Percentiles rank a stretch among this genome's conserved stretches.
Evolutionary conservation across 2,329 filamentous ascomycete species (phyloP).

Genomic region (Sphaerostilbella broomeana): DNA sequence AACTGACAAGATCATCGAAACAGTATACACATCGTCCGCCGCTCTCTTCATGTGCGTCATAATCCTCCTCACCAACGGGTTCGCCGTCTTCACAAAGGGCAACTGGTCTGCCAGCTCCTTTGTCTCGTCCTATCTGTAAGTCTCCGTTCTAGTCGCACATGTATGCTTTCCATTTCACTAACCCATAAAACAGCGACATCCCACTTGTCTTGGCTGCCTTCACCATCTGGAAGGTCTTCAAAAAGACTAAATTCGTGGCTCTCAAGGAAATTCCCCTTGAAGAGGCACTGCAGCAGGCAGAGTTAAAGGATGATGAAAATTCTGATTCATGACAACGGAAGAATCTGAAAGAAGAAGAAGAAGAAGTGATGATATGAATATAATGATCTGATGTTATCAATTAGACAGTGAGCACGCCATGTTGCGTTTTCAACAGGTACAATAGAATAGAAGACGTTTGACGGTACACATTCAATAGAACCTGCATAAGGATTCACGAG

Average conservation of each 20-base stretch:
- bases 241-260: slow-evolving; percentile 50
- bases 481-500: too few species aligned
- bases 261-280: slow-evolving; percentile 46
- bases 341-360: too few species aligned
- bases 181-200: slow-evolving; percentile 42
- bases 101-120: slow-evolving; percentile 53
- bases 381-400: too few species aligned
- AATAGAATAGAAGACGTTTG: too few species aligned
- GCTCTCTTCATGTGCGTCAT: slow-evolving; percentile 55
- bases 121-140: slow-evolving; percentile 57
- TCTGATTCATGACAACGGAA: too few species aligned
- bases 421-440: too few species aligned
- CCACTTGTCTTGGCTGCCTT: slow-evolving; percentile 52
- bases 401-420: too few species aligned
- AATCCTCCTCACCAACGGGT: slow-evolving; percentile 65
- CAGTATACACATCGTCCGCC: slow-evolving; percentile 54
- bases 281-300: slow-evolving; percentile 42
- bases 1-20: slow-evolving; percentile 4
- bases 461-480: too few species aligned
- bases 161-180: neutral
- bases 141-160: slow-evolving; percentile 15
- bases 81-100: slow-evolving; percentile 53
- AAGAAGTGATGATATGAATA: too few species aligned
- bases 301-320: slow-evolving; percentile 7
- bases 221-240: slow-evolving; percentile 58